These are phyloP conservation scores for Theileria parva DNA, from an alignment of 169 alveolate genomes.

Conservation along the genomic window DNA sequence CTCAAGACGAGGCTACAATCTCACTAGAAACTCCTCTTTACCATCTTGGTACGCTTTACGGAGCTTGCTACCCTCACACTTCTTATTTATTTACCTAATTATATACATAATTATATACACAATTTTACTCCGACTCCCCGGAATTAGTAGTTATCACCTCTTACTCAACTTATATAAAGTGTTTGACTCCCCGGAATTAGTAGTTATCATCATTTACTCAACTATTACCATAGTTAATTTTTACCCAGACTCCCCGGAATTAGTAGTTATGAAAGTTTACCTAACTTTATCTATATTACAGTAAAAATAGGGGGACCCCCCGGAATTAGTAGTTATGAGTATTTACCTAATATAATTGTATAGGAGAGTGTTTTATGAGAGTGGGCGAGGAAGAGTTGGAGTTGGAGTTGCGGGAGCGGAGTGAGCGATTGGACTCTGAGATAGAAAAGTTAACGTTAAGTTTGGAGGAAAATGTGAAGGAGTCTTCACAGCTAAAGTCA, in stretches of 20 bases:
- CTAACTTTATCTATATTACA: too few species aligned
- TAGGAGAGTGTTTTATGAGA: conserved; percentile 62
- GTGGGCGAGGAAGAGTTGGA: conserved; percentile 42
- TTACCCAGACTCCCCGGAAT: too few species aligned
- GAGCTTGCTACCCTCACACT: neutral
- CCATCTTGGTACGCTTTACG: conserved; percentile 29
- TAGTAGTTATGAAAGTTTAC: too few species aligned
- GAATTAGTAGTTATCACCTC: too few species aligned
- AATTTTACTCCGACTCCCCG: too few species aligned
- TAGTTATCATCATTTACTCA: too few species aligned
- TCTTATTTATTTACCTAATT: neutral
- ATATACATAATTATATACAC: too few species aligned
- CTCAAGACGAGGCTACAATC: conserved; percentile 53
- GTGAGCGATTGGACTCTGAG: conserved; percentile 24
- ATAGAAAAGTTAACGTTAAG: conserved; percentile 12
- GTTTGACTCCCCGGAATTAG: too few species aligned
- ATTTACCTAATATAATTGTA: neutral
- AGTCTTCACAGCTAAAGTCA: conserved; percentile 39
- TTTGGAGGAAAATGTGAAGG: neutral
- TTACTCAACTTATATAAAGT: too few species aligned
- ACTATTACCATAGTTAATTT: too few species aligned
- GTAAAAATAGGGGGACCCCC: too few species aligned
- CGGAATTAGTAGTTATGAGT: neutral
- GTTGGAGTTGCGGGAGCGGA: conserved; percentile 17
- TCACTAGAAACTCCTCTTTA: conserved; percentile 49